phyloP scores from a whole-genome alignment of 768 basidiomycete species.

The Tylopilus felleus region DNA sequence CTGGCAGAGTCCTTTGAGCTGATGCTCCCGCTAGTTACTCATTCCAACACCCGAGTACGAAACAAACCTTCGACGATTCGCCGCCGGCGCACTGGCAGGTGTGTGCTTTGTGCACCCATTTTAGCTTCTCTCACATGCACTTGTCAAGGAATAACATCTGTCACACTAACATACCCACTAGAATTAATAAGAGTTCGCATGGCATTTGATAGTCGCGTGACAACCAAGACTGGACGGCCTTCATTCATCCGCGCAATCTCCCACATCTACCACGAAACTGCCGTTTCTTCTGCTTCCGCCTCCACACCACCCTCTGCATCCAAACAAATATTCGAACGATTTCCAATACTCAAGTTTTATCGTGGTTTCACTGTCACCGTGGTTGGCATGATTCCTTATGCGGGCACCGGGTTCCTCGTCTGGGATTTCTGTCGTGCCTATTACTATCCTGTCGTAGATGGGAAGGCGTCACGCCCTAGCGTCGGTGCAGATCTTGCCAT shows the following conservation, averaged over 20 bases:
- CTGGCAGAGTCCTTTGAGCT: neutral
- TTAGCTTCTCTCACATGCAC: neutral
- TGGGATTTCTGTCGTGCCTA: constrained; percentile 76
- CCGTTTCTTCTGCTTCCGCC: constrained; percentile 25
- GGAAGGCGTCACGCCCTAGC: constrained; percentile 37
- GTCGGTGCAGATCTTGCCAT: constrained; percentile 69
- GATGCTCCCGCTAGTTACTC: constrained; percentile 50
- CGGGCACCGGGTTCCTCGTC: constrained; percentile 89
- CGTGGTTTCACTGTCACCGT: constrained; percentile 95
- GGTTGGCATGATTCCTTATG: constrained; percentile 91
- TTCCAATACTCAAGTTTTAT: constrained; percentile 87
- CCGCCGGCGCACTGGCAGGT: constrained; percentile 89
- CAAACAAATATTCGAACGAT: constrained; percentile 47
- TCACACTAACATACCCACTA: constrained; percentile 91
- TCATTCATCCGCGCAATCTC: constrained; percentile 54
- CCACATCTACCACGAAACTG: constrained; percentile 69
- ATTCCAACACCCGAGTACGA: constrained; percentile 82
- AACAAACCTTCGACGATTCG: constrained; percentile 75
- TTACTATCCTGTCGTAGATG: constrained; percentile 46
- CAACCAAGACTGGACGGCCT: constrained; percentile 35
- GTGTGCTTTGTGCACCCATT: constrained; percentile 16
- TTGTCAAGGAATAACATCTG: constrained; percentile 72
- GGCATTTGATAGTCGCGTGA: constrained; percentile 55
- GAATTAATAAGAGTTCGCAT: constrained; percentile 94
- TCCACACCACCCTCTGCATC: constrained; percentile 16